Evolutionary conservation across 2,329 filamentous ascomycete species (phyloP), one percentile per base, ranked within the genome.

Genomic region (Colletotrichum sp.): DNA sequence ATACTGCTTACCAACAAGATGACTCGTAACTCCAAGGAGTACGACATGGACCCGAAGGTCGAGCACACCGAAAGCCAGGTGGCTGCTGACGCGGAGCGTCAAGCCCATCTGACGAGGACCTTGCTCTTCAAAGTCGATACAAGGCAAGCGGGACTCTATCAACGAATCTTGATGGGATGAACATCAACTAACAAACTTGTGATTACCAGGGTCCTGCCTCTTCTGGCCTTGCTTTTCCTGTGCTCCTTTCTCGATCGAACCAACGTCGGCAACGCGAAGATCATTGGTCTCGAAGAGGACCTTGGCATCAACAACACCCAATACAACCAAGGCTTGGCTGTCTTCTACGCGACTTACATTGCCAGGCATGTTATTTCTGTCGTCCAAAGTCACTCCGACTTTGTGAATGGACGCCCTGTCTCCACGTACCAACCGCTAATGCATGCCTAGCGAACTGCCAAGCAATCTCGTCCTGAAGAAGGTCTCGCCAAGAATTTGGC

Each of bases 231-330:
- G 1, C 84, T 94, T 2, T 93, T 93, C 78, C 86, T 94, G 12
- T 93, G 91, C 83, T 93, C 92, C 2, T 90, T 89, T 76, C 86
- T 90, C 66, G 93, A 95, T 82, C 89, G 93, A 57, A 94, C 93
- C n/a, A 95, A 95, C 81, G 92, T 95, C 48, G 93, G 93, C 48
- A 94, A 95, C 80, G 93, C 93, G 28, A 92, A 92, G 76, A 91
- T 94, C 10, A 88, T 93, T 68, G 90, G 91, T 1, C 86, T 95
- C 16, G 90, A 93, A 78, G 78, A 84, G 2, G 90, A 92, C 79
- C 82, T 93, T 3, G 81, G 85, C 60, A 91, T 95, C 77, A 89
- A 84, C 7, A 90, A 92, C 73, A 84, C 88, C 71, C 91, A 94
- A 80, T 95, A 94, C 82, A 90, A 92, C 64, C 89, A 91, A 57